Percentiles rank a stretch among this genome's conserved stretches.
These are phyloP conservation scores for Eucalyptus fibrosa DNA, from an alignment of 345 rosid genomes.

Conservation along the genomic window DNA sequence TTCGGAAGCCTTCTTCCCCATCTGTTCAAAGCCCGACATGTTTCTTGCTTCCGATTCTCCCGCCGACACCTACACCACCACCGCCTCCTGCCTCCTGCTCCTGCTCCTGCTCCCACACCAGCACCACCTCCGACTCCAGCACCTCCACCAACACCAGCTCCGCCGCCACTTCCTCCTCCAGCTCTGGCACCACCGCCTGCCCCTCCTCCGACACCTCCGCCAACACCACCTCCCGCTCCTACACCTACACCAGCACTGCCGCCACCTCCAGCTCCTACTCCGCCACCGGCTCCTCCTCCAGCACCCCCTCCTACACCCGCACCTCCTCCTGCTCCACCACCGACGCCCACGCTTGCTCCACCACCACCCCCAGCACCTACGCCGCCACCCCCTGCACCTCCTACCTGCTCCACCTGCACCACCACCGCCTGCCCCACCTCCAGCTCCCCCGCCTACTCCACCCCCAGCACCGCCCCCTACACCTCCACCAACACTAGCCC, in stretches of 20 bases:
- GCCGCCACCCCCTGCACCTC: not conserved
- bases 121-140: not conserved
- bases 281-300: not conserved
- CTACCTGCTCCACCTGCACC: not conserved
- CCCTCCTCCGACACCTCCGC: not conserved
- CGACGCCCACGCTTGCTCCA: not conserved
- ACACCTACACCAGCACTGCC: not conserved
- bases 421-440: not conserved
- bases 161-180: not conserved
- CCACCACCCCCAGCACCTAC: not conserved
- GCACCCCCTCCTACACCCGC: not conserved
- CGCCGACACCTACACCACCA: not conserved
- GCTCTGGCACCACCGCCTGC: not conserved
- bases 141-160: not conserved
- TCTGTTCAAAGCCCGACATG: not conserved
- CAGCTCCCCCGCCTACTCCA: not conserved
- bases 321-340: not conserved
- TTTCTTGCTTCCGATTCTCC: not conserved
- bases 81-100: not conserved
- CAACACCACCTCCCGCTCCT: not conserved
- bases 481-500: not conserved
- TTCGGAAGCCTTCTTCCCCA: not conserved
- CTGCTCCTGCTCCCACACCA: not conserved
- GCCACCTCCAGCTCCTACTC: not conserved
- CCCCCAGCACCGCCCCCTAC: not conserved